Percentiles rank a stretch among this genome's conserved stretches.
Evolutionary conservation across 75 land plant genomes (phyloP).

Genomic region (Selaginella tamariscina): DNA sequence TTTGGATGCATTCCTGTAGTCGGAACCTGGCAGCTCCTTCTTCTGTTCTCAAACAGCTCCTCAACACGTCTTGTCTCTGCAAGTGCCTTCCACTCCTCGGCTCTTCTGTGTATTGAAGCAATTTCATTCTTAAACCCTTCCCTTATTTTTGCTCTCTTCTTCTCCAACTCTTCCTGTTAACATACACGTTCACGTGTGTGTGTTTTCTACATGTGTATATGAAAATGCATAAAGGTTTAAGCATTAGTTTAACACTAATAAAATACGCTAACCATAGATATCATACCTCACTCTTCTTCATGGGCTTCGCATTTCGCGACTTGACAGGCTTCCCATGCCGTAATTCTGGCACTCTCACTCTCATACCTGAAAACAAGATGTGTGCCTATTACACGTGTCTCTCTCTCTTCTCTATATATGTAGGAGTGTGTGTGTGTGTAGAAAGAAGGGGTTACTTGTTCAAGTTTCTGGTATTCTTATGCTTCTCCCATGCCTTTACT

Average conservation of each 20-base stretch:
- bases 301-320: background rate
- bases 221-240: background rate
- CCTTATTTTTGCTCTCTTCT: background rate
- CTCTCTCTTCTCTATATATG: too few species aligned
- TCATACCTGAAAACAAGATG: slow-evolving; percentile 1
- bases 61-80: slow-evolving; percentile 8
- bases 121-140: slow-evolving; percentile 12
- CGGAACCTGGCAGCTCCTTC: background rate
- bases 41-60: background rate
- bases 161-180: slow-evolving; percentile 7
- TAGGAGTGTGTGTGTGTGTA: background rate
- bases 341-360: slow-evolving; percentile 11
- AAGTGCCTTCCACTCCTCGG: background rate
- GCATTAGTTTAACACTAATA: background rate
- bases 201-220: background rate
- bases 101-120: slow-evolving; percentile 8
- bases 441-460: background rate
- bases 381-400: background rate
- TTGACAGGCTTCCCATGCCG: slow-evolving; percentile 2
- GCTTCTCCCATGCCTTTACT: slow-evolving; percentile 1
- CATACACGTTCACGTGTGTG: too few species aligned
- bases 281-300: background rate
- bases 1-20: slow-evolving; percentile 6
- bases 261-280: background rate
- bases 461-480: background rate